Conservation (phyloP, 192 early-diverging fungal species). For the Martensiomyces pterosporus region DNA sequence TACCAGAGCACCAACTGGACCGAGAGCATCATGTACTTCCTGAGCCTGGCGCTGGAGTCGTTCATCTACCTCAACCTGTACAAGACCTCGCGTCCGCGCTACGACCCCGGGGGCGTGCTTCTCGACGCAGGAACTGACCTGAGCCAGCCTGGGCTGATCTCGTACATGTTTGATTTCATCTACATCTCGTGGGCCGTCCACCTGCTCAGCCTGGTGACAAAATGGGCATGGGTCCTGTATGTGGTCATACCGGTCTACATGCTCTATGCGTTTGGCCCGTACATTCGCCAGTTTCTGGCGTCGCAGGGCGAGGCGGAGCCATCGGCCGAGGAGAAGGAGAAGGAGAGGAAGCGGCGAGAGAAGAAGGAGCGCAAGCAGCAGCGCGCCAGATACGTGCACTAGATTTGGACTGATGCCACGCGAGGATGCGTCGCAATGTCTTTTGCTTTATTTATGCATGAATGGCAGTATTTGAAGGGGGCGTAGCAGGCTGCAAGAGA, state of each 20-base stretch:
- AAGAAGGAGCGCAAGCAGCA: conserved; percentile 51
- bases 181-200: conserved; percentile 81
- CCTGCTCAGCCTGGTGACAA: conserved; percentile 29
- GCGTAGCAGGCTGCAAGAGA: too few species aligned
- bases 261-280: conserved; percentile 24
- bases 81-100: conserved; percentile 23
- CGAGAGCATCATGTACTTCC: conserved; percentile 14
- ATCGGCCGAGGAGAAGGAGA: conserved; percentile 13
- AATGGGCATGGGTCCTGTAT: conserved; percentile 44
- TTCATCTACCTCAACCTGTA: conserved; percentile 17
- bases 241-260: conserved; percentile 40
- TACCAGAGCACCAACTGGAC: conserved; percentile 39
- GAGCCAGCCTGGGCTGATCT: conserved; percentile 45
- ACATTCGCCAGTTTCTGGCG: conserved; percentile 21
- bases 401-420: too few species aligned
- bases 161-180: conserved; percentile 82
- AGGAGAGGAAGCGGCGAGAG: conserved; percentile 36
- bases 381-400: conserved; percentile 26
- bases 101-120: conserved; percentile 45
- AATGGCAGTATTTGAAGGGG: too few species aligned
- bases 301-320: conserved; percentile 1
- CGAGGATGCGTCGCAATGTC: background rate
- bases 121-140: conserved; percentile 52
- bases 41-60: conserved; percentile 16
- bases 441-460: too few species aligned